A percentile compares a stretch with the other conserved stretches of the same genome.
phyloP scores from a whole-genome alignment of 495 filamentous ascomycete species.

The Bacidia gigantensis region DNA sequence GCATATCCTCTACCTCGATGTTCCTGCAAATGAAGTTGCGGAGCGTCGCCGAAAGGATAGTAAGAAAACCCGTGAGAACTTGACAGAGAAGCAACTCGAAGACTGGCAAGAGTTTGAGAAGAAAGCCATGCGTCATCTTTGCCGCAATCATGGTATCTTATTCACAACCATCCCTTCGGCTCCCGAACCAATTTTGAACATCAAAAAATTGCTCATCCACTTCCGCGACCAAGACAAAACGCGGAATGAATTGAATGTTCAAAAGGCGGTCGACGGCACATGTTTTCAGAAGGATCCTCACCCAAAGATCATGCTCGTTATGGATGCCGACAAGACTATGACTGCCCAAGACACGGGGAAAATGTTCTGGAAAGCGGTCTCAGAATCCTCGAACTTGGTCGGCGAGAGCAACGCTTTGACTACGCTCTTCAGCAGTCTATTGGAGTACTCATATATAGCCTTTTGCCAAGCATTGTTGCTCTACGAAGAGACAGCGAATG shows the following conservation, averaged over 20 bases:
- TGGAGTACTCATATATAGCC: slow-evolving; percentile 41
- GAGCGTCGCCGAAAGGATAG: slow-evolving; percentile 27
- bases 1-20: slow-evolving; percentile 48
- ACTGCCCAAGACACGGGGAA: slow-evolving; percentile 38
- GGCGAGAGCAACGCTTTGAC: slow-evolving; percentile 26
- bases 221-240: slow-evolving; percentile 29
- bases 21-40: slow-evolving; percentile 24
- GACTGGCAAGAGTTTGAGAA: slow-evolving; percentile 43
- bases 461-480: slow-evolving; percentile 44
- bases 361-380: slow-evolving; percentile 36
- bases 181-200: slow-evolving; percentile 11
- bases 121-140: slow-evolving; percentile 33
- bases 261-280: slow-evolving; percentile 27
- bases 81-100: slow-evolving; percentile 29
- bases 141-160: slow-evolving; percentile 33
- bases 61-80: slow-evolving; percentile 23
- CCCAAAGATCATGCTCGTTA: slow-evolving; percentile 34
- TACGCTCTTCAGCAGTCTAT: slow-evolving; percentile 32
- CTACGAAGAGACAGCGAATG: slow-evolving; percentile 35
- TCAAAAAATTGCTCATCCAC: slow-evolving; percentile 23
- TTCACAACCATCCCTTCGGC: slow-evolving; percentile 25
- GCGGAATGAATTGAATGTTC: slow-evolving; percentile 29
- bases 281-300: slow-evolving; percentile 15
- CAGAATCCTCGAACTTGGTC: slow-evolving; percentile 2
- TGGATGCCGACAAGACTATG: slow-evolving; percentile 49